A percentile compares a stretch with the other conserved stretches of the same genome.
Evolutionary conservation across 805 yeast genomes (phyloP).

Genomic region (Cyberlindnera nakhonratchasimensis): DNA sequence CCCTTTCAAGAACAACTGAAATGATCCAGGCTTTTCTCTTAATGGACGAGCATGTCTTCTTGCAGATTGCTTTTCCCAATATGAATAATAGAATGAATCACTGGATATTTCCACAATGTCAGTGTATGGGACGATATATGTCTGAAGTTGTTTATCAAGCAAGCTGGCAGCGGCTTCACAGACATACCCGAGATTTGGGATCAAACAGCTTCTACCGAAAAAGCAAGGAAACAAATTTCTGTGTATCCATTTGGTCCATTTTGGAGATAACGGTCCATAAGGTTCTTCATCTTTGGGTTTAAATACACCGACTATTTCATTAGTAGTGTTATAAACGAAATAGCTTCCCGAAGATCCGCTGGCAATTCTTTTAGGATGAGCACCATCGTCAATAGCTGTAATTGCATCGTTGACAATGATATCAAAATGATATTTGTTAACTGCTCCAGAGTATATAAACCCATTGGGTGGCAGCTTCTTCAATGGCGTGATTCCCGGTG

Average conservation of each 20-base stretch:
- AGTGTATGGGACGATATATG: conserved; percentile 63
- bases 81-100: conserved; percentile 41
- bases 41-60: conserved; percentile 28
- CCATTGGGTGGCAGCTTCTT: conserved; percentile 29
- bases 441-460: conserved; percentile 27
- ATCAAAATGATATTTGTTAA: conserved; percentile 33
- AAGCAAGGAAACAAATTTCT: conserved; percentile 73
- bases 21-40: conserved; percentile 58
- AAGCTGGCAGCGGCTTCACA: conserved; percentile 70
- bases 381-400: conserved; percentile 43
- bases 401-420: conserved; percentile 41
- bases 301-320: conserved; percentile 54
- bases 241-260: conserved; percentile 79
- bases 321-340: conserved; percentile 42
- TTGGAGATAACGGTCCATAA: conserved; percentile 72
- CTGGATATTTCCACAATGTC: conserved; percentile 42
- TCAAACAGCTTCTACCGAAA: conserved; percentile 68
- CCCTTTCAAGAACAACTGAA: conserved; percentile 57
- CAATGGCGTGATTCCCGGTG: conserved; percentile 30
- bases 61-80: conserved; percentile 37
- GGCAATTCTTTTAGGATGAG: conserved; percentile 50
- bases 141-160: conserved; percentile 56
- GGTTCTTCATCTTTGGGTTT: conserved; percentile 83
- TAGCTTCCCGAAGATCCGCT: conserved; percentile 73
- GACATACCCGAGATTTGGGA: conserved; percentile 69